A percentile compares a stretch with the other conserved stretches of the same genome.
Conservation (phyloP, 176 grass and related monocot species). For the Oryza rufipogon region DNA sequence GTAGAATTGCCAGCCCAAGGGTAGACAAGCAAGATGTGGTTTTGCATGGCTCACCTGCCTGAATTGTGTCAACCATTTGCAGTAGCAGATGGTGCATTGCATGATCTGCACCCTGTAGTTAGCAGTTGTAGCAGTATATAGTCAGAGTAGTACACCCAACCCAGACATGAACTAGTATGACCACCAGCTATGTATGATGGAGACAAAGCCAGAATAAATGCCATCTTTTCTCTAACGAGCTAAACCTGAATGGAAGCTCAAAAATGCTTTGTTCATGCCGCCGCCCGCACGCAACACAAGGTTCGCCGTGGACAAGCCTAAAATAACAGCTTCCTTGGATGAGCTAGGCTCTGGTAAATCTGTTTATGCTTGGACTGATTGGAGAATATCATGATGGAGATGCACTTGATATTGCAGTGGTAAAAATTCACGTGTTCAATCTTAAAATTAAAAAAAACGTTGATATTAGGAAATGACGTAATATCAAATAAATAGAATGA, state of each 20-base stretch:
- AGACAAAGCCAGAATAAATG: neutral
- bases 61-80: slow-evolving; percentile 16
- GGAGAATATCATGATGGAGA: too few relatives aligned
- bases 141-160: neutral
- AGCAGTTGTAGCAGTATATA: too few relatives aligned
- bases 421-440: too few relatives aligned
- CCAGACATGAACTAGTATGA: neutral
- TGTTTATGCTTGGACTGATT: neutral
- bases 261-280: neutral
- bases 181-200: neutral
- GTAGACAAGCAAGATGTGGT: slow-evolving; percentile 1
- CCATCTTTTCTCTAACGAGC: neutral
- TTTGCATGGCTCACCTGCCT: neutral
- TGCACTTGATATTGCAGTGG: too few relatives aligned
- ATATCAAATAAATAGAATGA: too few relatives aligned
- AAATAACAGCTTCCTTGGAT: neutral
- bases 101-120: neutral
- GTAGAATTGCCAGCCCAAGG: neutral
- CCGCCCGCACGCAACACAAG: neutral
- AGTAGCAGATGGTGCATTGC: neutral
- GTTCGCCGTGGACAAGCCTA: neutral
- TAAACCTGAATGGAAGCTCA: neutral
- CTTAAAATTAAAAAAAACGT: too few relatives aligned
- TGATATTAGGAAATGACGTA: too few relatives aligned
- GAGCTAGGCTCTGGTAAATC: neutral